Evolutionary conservation across 352 stramenopile species (phyloP), one percentile per base, ranked within the genome.

Genomic region (Globisporangium canariense): DNA sequence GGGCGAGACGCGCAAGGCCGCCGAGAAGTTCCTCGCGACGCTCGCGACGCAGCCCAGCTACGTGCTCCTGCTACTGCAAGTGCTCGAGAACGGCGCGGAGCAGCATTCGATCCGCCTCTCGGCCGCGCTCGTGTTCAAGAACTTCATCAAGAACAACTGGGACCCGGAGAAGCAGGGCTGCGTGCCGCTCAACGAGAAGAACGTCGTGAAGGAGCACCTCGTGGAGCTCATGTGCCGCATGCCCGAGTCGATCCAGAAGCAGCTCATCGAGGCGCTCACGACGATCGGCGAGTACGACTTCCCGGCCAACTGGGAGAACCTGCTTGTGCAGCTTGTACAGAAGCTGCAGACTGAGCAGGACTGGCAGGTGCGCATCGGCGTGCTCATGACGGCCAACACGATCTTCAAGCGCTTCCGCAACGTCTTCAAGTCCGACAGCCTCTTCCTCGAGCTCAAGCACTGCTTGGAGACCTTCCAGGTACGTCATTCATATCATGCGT

Each of bases 221-320:
- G 97, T 99, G 30, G 90, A 98, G 45, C 89, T 99, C 63, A 99
- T 99, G 97, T 99, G 94, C 68, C 93, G 88, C 38, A 96, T 97
- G 71, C 96, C 97, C 54, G 79, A 95, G 66, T 77, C 70, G 58
- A 84, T 99, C 64, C 93, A 98, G 78, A 85, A 91, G 53, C 97
- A 99, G 76, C 91, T 99, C 61, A 96, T 94, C 38, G 97, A 99
- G 71, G 88, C 96, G 51, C 95, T 99, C 58, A 89, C 92, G 30
- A 96, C 99, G 52, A 99, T 99, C 71, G 92, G 95, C 61, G 85
- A 97, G 61, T 90, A 96, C 65, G 98, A 99, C 68, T 99, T 99
- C 71, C 98, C 97, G 0, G 70, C 83, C 30, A 86, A 98, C n/a
- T 99, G 98, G 98, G 75, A 89, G 40, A 90, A 94, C 47, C 77